Evolutionary conservation across 2,329 filamentous ascomycete genomes (phyloP).

Genomic region (Macrophomina tecta): DNA sequence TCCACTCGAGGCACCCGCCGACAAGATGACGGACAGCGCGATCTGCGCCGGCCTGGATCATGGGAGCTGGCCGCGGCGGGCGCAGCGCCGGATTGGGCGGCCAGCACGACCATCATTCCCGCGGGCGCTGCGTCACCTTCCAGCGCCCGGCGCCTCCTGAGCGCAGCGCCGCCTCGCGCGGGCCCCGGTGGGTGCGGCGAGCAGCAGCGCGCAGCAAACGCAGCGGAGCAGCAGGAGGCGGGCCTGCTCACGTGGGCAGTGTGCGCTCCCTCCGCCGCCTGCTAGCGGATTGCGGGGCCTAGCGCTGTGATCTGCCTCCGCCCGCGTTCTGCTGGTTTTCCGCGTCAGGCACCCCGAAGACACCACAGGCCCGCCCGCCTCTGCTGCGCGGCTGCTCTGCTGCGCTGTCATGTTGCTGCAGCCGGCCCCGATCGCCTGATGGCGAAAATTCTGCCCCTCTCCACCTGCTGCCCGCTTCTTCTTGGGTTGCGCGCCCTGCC

Average conservation of each 20-base stretch:
- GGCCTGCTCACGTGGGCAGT: constrained; percentile 11
- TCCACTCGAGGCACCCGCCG: not conserved
- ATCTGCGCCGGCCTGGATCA: constrained; percentile 19
- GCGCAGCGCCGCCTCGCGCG: not conserved
- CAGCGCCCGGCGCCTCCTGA: not conserved
- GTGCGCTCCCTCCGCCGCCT: not conserved
- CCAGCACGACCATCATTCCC: not conserved
- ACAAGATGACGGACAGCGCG: constrained; percentile 18
- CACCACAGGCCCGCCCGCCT: not conserved
- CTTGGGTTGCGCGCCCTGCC: not conserved
- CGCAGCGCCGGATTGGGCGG: constrained; percentile 1
- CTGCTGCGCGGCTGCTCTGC: not conserved
- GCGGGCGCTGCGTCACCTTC: not conserved
- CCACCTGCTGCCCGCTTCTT: not conserved
- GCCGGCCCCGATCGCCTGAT: constrained; percentile 1
- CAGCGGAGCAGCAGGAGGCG: not conserved
- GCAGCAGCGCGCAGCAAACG: not conserved
- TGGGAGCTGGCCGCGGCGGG: not conserved
- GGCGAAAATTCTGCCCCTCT: constrained; percentile 10
- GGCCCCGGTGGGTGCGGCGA: not conserved
- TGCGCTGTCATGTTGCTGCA: constrained; percentile 8
- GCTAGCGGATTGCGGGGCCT: constrained; percentile 10
- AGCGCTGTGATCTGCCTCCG: constrained; percentile 25
- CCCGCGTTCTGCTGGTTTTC: not conserved
- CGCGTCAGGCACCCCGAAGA: constrained; percentile 15